Conservation (phyloP, 192 early-diverging fungal genomes). For the Lobosporangium transversale region DNA sequence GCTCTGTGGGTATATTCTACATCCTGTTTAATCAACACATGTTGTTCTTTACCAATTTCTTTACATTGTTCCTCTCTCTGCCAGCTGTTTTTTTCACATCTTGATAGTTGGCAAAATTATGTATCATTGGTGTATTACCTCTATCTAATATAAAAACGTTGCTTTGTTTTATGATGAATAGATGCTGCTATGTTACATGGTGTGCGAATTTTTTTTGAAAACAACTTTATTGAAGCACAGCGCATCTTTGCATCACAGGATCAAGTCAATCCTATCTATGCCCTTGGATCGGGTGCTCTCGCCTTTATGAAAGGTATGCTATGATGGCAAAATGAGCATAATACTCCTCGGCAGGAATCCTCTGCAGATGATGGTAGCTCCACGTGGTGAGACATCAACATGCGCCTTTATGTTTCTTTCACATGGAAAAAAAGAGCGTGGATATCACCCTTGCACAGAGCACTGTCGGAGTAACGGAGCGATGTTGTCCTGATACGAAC, state of each 20-base stretch:
- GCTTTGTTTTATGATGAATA: too few relatives aligned
- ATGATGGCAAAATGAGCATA: background rate
- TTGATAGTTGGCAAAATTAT: too few relatives aligned
- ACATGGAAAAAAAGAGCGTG: background rate
- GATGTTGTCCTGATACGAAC: too few relatives aligned
- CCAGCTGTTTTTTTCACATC: too few relatives aligned
- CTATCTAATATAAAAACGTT: too few relatives aligned
- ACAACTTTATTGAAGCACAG: conserved; percentile 62
- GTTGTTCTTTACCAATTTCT: too few relatives aligned
- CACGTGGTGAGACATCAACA: background rate
- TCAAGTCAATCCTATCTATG: conserved; percentile 61
- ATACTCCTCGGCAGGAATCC: too few relatives aligned
- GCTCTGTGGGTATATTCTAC: too few relatives aligned
- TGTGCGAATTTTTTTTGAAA: conserved; percentile 63
- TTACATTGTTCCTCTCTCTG: too few relatives aligned
- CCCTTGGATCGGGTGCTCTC: conserved; percentile 60
- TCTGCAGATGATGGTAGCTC: too few relatives aligned
- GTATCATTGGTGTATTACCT: background rate
- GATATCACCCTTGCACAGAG: too few relatives aligned
- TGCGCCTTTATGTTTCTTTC: background rate
- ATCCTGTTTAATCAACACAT: background rate
- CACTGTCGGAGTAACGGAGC: too few relatives aligned
- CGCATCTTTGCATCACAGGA: conserved; percentile 57
- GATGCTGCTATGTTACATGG: conserved; percentile 51
- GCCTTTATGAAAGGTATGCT: conserved; percentile 67